Conservation (phyloP, 1,139 yeast genomes). For the Meyerozyma elateridarum region DNA sequence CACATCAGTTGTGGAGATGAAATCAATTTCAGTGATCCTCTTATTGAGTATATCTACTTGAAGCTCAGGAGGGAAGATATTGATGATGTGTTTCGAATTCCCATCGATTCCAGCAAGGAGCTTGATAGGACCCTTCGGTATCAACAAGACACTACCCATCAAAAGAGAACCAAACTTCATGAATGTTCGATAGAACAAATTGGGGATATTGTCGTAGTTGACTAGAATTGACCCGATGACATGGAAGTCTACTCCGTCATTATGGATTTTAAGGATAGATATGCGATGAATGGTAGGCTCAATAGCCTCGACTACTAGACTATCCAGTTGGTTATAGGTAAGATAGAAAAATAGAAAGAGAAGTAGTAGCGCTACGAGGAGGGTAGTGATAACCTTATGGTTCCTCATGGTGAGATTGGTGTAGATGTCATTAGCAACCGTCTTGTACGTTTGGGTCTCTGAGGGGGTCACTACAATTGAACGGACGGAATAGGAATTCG, state of each 20-base stretch:
- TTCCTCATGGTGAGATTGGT: not conserved
- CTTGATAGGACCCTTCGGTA: constrained; percentile 20
- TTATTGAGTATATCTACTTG: constrained; percentile 19
- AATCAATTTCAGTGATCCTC: constrained; percentile 22
- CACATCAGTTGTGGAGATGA: constrained; percentile 20
- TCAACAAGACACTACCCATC: constrained; percentile 22
- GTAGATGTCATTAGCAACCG: not conserved
- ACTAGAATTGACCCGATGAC: constrained; percentile 21
- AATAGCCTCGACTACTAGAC: constrained; percentile 9
- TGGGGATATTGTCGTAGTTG: constrained; percentile 22
- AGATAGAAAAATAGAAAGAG: constrained; percentile 1
- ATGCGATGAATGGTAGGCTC: constrained; percentile 7
- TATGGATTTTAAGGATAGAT: constrained; percentile 14
- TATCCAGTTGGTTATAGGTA: constrained; percentile 5
- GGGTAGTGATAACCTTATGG: not conserved
- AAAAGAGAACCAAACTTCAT: constrained; percentile 18
- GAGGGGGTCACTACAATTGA: constrained; percentile 2
- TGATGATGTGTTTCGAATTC: constrained; percentile 20
- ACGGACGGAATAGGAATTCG: not conserved
- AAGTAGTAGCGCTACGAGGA: not conserved
- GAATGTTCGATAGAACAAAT: constrained; percentile 17
- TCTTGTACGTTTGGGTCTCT: not conserved
- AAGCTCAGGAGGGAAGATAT: constrained; percentile 24
- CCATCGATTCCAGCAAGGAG: constrained; percentile 9
- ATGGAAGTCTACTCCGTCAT: constrained; percentile 22